Evolutionary conservation across 257 asterid species (phyloP), one percentile per base, ranked within the genome.

Genomic region (Leptodermis oblonga): DNA sequence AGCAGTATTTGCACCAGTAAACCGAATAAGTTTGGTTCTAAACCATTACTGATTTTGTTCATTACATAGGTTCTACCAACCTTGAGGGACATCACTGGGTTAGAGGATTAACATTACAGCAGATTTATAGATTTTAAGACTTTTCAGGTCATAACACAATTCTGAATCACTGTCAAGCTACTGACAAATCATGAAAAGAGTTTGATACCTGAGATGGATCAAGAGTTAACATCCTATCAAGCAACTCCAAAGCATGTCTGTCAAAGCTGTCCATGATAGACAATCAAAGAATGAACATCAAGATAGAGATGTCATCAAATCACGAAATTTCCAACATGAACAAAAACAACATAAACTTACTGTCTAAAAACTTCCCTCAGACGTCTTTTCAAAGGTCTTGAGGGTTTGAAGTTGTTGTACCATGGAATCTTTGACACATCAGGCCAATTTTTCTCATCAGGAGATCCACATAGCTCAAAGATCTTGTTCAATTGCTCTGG

Each of bases 181-280:
- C 1, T 28, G 11, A 66, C 11, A 41, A 52, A 13, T 37, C 17
- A 65, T 45, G 14, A 26, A 9, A n/a, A 17, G 13, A 46, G 26
- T 36, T n/a, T 34, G 31, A 22, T 88, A 92, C 98, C 95, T 90
- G 95, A 65, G 96, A 77, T 22, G 97, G 98, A 80, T 92, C 97
- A 15, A 92, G 98, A 66, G 87, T 77, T 76, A 92, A 78, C 98
- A 90, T 92, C 70, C 73, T 77, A 74, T 92, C 97, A 65, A 92
- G 95, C 71, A 90, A 84, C 81, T 92, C 98, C 85, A 92, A 65
- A 41, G 97, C 98, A 82, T 92, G 90, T 15, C 93, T 95, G 74
- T 92, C 98, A 77, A 92, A 90, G 84, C 98, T 92, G 78, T 41
- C 28, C 1, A 60, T 56, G 66, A 75, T 43, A 26, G 49, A 37